Conservation (phyloP, 2,329 filamentous ascomycete species). For the Stemphylium lycopersici region DNA sequence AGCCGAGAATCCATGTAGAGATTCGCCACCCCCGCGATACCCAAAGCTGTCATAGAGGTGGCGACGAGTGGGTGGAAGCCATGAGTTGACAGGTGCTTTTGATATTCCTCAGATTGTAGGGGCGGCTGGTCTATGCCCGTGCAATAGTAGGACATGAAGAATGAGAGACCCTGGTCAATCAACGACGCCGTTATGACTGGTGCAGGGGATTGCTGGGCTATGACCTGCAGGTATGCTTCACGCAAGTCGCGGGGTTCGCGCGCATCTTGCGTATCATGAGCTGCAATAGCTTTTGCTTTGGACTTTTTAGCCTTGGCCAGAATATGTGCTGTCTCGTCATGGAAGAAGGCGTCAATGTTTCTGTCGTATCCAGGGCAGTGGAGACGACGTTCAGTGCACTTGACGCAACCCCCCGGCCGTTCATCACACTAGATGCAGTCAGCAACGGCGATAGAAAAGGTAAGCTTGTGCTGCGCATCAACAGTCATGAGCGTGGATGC, state of each 20-base stretch:
- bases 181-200: conserved; percentile 27
- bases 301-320: conserved; percentile 35
- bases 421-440: conserved; percentile 38
- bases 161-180: conserved; percentile 41
- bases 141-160: conserved; percentile 41
- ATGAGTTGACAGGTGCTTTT: conserved; percentile 33
- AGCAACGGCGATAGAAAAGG: conserved; percentile 1
- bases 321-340: conserved; percentile 39
- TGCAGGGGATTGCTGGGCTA: conserved; percentile 17
- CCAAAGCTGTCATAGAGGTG: conserved; percentile 44
- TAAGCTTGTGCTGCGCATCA: neutral
- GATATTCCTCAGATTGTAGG: conserved; percentile 28
- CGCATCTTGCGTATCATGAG: conserved; percentile 26
- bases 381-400: conserved; percentile 31
- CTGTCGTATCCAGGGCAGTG: conserved; percentile 42
- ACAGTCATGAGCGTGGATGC: too few relatives aligned
- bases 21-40: conserved; percentile 41
- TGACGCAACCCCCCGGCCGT: conserved; percentile 32
- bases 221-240: conserved; percentile 3
- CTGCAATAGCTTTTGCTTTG: conserved; percentile 39
- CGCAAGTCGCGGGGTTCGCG: conserved; percentile 3
- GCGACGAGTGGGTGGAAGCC: conserved; percentile 43
- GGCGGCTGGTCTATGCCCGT: conserved; percentile 38
- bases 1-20: conserved; percentile 33
- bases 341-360: conserved; percentile 38